Evolutionary conservation across 768 basidiomycete genomes (phyloP).

Genomic region (Psilocybe cyanescens): DNA sequence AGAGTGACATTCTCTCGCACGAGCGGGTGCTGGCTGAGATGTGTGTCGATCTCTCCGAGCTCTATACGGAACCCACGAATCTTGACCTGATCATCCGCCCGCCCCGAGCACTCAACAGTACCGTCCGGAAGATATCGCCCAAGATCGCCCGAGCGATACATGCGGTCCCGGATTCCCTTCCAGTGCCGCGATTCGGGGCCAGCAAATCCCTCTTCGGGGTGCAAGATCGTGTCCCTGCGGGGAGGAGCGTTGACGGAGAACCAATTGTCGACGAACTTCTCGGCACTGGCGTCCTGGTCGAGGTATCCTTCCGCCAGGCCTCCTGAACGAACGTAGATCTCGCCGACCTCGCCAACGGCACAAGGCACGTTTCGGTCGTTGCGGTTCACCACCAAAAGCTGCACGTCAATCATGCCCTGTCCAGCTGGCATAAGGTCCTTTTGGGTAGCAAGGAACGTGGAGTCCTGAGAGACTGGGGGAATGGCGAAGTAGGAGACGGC

Average conservation of each 20-base stretch:
- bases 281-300: constrained; percentile 77
- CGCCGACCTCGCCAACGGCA: constrained; percentile 95
- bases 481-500: constrained; percentile 97
- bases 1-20: constrained; percentile 98
- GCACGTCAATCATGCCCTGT: constrained; percentile 96
- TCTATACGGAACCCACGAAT: constrained; percentile 99
- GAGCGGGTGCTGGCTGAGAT: constrained; percentile 90
- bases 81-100: constrained; percentile 99
- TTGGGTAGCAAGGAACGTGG: constrained; percentile 89
- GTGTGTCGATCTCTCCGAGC: constrained; percentile 96
- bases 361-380: constrained; percentile 84
- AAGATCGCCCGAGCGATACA: constrained; percentile 97
- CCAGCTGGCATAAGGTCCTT: constrained; percentile 99
- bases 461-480: constrained; percentile 80
- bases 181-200: constrained; percentile 82
- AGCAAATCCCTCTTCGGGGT: constrained; percentile 57
- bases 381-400: constrained; percentile 94
- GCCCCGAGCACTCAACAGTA: constrained; percentile 93
- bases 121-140: constrained; percentile 94
- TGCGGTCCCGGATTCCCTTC: constrained; percentile 95
- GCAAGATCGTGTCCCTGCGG: constrained; percentile 73
- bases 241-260: constrained; percentile 56
- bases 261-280: constrained; percentile 97
- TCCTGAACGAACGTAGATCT: constrained; percentile 97
- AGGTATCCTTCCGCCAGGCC: constrained; percentile 96